A percentile compares a stretch with the other conserved stretches of the same genome.
These are phyloP conservation scores for Barnettozyma hawaiiensis DNA, from an alignment of 1,139 yeast genomes.

Conservation along the genomic window DNA sequence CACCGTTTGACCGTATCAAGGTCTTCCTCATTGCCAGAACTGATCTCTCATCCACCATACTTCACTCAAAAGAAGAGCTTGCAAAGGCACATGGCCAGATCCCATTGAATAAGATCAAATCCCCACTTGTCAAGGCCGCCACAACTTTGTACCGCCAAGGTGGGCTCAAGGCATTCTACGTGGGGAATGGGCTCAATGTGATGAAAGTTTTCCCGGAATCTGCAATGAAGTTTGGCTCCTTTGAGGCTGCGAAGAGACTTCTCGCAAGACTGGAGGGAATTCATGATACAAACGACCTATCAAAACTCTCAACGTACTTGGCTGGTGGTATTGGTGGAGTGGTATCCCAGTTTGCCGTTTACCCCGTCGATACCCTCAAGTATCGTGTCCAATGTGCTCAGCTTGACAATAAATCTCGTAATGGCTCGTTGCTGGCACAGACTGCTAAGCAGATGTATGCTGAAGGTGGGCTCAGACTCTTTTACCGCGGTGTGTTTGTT, in stretches of 20 bases:
- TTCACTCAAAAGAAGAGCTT: conserved; percentile 45
- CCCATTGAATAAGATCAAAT: conserved; percentile 40
- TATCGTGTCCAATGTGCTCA: conserved; percentile 79
- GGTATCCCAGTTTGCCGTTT: conserved; percentile 83
- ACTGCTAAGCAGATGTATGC: conserved; percentile 74
- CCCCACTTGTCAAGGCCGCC: conserved; percentile 77
- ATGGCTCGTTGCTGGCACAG: conserved; percentile 51
- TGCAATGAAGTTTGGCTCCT: conserved; percentile 95
- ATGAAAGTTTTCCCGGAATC: conserved; percentile 94
- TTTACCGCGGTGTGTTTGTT: conserved; percentile 81
- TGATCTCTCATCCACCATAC: conserved; percentile 63
- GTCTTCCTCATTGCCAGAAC: conserved; percentile 92
- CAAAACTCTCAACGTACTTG: conserved; percentile 72
- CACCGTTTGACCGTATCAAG: conserved; percentile 92
- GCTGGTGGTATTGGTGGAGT: conserved; percentile 98
- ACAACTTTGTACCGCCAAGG: conserved; percentile 82
- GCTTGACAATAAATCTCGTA: conserved; percentile 51
- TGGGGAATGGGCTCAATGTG: conserved; percentile 93
- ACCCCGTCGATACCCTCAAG: conserved; percentile 94
- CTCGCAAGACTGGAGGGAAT: conserved; percentile 77
- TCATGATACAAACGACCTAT: conserved; percentile 63
- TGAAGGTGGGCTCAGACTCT: conserved; percentile 73
- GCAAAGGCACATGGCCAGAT: conserved; percentile 28
- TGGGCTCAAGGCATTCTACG: conserved; percentile 81
- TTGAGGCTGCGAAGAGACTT: conserved; percentile 77